Evolutionary conservation across 176 grass and related monocot species (phyloP).

Genomic region (Oryza australiensis): DNA sequence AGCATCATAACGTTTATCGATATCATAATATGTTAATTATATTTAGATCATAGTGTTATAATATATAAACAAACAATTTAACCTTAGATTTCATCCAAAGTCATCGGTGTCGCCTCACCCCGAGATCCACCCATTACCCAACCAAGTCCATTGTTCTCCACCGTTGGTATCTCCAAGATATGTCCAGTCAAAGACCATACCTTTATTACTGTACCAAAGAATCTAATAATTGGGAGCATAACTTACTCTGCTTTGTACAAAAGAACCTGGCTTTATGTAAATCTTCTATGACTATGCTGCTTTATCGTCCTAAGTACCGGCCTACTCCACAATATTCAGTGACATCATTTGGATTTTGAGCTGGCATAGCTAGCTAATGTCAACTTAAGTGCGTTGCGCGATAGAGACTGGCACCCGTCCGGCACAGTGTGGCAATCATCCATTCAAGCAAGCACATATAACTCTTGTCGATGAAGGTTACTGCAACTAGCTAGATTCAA

Average conservation of each 20-base stretch:
- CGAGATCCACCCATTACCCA: too few relatives aligned
- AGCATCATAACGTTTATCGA: too few relatives aligned
- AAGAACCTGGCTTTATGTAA: not conserved
- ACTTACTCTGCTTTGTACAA: not conserved
- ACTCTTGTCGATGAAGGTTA: not conserved
- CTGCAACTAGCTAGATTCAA: not conserved
- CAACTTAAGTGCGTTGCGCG: slow-evolving; percentile 4
- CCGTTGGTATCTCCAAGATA: slow-evolving; percentile 39
- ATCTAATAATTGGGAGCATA: slow-evolving; percentile 34
- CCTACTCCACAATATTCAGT: not conserved
- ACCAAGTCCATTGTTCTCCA: slow-evolving; percentile 17
- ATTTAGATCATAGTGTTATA: too few relatives aligned
- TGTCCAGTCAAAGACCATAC: slow-evolving; percentile 27
- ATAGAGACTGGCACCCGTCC: not conserved
- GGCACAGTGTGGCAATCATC: not conserved
- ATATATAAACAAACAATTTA: too few relatives aligned
- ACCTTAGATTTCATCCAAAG: too few relatives aligned
- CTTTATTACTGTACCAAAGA: not conserved
- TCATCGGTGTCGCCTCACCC: too few relatives aligned
- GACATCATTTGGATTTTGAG: slow-evolving; percentile 23
- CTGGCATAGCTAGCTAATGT: slow-evolving; percentile 2
- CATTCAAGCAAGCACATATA: not conserved
- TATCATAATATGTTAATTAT: too few relatives aligned
- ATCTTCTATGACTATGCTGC: not conserved
- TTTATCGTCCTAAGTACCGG: not conserved